Evolutionary conservation across 163 green algal genomes (phyloP).

Genomic region (Scenedesmus sp.): DNA sequence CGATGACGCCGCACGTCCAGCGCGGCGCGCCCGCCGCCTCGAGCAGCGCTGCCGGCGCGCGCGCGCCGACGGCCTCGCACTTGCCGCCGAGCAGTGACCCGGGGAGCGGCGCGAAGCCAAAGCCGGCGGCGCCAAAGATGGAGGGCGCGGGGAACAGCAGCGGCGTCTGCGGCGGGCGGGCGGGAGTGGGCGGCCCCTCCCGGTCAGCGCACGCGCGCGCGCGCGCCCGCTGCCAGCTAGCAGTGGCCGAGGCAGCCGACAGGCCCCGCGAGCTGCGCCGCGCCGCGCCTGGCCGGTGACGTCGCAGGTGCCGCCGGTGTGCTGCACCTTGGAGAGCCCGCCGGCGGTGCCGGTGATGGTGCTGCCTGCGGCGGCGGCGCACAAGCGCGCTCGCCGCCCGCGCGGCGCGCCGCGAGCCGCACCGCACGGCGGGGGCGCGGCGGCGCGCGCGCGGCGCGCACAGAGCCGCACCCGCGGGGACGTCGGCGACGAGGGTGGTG

Average conservation of each 20-base stretch:
- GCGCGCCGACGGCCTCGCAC: background rate
- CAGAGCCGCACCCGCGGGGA: background rate
- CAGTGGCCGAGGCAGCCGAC: background rate
- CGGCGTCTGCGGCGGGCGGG: background rate
- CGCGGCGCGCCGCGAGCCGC: no score
- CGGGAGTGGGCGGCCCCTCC: background rate
- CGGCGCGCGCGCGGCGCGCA: no score
- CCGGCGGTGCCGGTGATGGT: slow-evolving; percentile 44
- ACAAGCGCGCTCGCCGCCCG: no score
- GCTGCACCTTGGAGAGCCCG: slow-evolving; percentile 51
- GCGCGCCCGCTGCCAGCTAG: background rate
- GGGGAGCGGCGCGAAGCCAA: slow-evolving; percentile 14
- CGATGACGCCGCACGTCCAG: slow-evolving; percentile 46
- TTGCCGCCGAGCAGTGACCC: background rate
- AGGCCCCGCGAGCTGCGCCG: background rate
- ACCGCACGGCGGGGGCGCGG: no score
- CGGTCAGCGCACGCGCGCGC: background rate
- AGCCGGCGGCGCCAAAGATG: slow-evolving; percentile 25
- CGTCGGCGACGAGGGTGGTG: slow-evolving; percentile 17
- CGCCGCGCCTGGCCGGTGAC: slow-evolving; percentile 7
- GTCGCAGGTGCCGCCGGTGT: slow-evolving; percentile 42
- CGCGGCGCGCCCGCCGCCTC: background rate
- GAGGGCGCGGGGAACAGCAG: slow-evolving; percentile 9
- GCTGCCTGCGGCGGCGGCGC: slow-evolving; percentile 34
- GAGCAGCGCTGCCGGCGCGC: background rate